Conservation (phyloP, 352 stramenopile species). For the Pythium grandisporangium region DNA sequence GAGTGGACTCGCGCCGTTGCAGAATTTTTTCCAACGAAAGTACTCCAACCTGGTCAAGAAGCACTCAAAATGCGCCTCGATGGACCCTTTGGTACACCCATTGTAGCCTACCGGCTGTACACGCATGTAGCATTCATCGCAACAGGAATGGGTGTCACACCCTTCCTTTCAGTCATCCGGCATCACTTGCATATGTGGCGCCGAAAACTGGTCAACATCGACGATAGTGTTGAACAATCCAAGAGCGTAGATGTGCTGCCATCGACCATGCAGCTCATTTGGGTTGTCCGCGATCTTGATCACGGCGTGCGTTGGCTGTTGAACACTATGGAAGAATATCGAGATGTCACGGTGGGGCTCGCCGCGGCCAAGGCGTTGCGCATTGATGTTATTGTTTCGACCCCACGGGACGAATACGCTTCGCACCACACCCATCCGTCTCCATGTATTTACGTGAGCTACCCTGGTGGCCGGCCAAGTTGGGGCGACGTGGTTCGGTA, state of each 20-base stretch:
- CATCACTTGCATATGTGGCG: constrained; percentile 23
- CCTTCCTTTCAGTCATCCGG: constrained; percentile 34
- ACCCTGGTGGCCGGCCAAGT: too few relatives aligned
- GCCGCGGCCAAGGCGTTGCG: constrained; percentile 7
- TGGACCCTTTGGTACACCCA: constrained; percentile 25
- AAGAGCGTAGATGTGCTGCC: neutral
- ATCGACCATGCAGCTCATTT: constrained; percentile 14
- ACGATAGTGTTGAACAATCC: too few relatives aligned
- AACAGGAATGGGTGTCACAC: constrained; percentile 27
- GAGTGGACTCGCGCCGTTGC: constrained; percentile 30
- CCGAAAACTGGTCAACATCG: neutral
- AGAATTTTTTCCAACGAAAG: neutral
- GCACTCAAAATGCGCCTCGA: constrained; percentile 15
- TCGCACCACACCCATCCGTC: too few relatives aligned
- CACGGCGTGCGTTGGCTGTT: constrained; percentile 14
- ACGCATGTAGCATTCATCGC: constrained; percentile 19
- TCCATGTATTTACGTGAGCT: too few relatives aligned
- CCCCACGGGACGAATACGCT: too few relatives aligned
- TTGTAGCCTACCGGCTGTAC: constrained; percentile 16
- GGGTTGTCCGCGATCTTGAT: constrained; percentile 13
- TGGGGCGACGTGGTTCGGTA: neutral
- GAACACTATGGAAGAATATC: constrained; percentile 15
- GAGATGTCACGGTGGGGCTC: constrained; percentile 8
- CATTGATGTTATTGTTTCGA: too few relatives aligned
- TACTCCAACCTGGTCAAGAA: too few relatives aligned